Evolutionary conservation across 169 alveolate species (phyloP), one percentile per base, ranked within the genome.

Genomic region (Plasmodium falciparum): DNA sequence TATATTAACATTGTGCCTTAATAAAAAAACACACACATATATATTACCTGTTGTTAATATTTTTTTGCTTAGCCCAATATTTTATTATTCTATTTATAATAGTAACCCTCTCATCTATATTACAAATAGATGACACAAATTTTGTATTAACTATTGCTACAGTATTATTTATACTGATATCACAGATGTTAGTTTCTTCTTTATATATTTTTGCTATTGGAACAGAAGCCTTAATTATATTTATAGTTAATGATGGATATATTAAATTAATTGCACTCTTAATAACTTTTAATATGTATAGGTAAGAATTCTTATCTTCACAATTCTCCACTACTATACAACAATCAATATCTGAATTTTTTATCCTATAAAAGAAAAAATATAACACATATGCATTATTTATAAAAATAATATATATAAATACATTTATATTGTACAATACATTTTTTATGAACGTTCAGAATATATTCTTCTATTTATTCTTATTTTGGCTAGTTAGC

Each of bases 11-110:
- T 49, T 12, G 8, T 61, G 26, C 54, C 17, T 39, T 39, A 39
- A 39, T 39, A 39, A 39, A 5, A 5, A 45, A 13, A 5, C 8
- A 26, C 22, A 59, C 54, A 65, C 13, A 73, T 71, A 45, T 61
- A 20, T 15, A 70, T 11, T 89, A 92, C 63, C 97, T 65, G 93
- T 95, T 93, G 91, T 95, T 95, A 43, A 95, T 95, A 50, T 92
- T 73, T 71, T 97, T 71, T 26, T 89, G 88, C 20, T 78, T 93
- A n/a, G 97, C 97, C 97, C 97, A 95, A 91, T 93, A 92, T 74
- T 95, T 95, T 62, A 95, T 93, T 73, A 95, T 75, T 47, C 97
- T 74, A 47, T 96, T 97, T 50, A 95, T 93, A 17, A 86, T 89
- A 17, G 92, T 91, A 62, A 93, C 90, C 54, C 97, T 73, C 43